A percentile compares a stretch with the other conserved stretches of the same genome.
Conservation (phyloP, 805 yeast species). For the Schizosaccharomyces japonicus region DNA sequence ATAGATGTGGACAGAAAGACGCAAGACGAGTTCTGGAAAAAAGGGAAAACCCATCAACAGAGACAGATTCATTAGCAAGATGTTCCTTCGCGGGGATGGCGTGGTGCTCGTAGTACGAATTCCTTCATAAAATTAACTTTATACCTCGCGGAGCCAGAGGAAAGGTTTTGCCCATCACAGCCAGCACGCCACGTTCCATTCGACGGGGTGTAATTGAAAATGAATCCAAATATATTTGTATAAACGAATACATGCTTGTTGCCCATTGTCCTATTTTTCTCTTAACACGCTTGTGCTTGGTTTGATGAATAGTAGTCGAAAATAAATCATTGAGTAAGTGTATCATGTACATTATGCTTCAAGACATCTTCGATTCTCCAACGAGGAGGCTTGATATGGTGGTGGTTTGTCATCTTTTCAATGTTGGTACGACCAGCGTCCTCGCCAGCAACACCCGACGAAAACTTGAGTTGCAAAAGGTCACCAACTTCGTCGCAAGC, state of each 20-base stretch:
- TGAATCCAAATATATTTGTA: too few relatives aligned
- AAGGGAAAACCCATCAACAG: slow-evolving; percentile 39
- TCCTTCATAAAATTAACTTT: too few relatives aligned
- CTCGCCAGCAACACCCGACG: slow-evolving; percentile 5
- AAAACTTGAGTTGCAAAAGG: slow-evolving; percentile 41
- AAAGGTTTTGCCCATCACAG: too few relatives aligned
- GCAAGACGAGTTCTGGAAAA: slow-evolving; percentile 42
- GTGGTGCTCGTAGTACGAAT: slow-evolving; percentile 54
- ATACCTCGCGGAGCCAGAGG: too few relatives aligned
- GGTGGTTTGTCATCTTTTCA: neutral
- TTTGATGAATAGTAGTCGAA: too few relatives aligned
- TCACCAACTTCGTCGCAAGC: slow-evolving; percentile 63
- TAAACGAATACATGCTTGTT: too few relatives aligned
- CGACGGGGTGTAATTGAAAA: too few relatives aligned
- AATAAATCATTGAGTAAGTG: neutral
- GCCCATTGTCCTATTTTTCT: too few relatives aligned
- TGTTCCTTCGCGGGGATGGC: slow-evolving; percentile 88
- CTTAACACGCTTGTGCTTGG: too few relatives aligned
- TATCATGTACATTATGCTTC: neutral
- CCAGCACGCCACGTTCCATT: too few relatives aligned
- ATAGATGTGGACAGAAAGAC: slow-evolving; percentile 38
- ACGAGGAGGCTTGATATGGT: slow-evolving; percentile 2
- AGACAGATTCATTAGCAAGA: slow-evolving; percentile 65
- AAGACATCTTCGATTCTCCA: slow-evolving; percentile 1
- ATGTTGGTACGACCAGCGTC: neutral